phyloP scores from a whole-genome alignment of 371 early-diverging fungal genomes.

The Nematocida sp. region DNA sequence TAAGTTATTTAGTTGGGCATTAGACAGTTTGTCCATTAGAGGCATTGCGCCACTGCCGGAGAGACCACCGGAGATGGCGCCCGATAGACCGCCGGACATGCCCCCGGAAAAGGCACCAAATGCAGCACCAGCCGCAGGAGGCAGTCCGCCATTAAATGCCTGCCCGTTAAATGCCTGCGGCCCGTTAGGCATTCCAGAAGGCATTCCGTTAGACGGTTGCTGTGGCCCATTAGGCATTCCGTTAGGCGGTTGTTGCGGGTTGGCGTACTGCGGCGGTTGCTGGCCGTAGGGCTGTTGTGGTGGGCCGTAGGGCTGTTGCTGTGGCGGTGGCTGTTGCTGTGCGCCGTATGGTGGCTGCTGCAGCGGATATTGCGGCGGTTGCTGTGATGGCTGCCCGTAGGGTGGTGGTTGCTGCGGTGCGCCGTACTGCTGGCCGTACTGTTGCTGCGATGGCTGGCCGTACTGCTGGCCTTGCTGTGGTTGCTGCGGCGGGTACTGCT shows the following conservation, averaged over 20 bases:
- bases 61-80: background rate
- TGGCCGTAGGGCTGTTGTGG: background rate
- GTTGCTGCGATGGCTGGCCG: background rate
- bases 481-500: too few species aligned
- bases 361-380: too few species aligned
- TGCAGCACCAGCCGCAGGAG: background rate
- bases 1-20: too few species aligned
- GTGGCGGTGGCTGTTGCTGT: background rate
- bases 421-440: background rate
- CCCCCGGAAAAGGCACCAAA: background rate
- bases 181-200: background rate
- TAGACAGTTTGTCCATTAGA: too few species aligned
- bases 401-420: background rate
- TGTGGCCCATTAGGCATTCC: background rate
- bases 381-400: background rate
- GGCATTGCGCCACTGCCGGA: too few species aligned
- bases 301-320: background rate
- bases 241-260: background rate
- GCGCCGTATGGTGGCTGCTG: background rate
- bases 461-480: too few species aligned
- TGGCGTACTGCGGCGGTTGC: background rate
- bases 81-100: background rate
- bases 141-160: background rate
- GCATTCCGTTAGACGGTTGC: background rate
- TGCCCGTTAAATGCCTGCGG: background rate